Evolutionary conservation across 768 basidiomycete species (phyloP), one percentile per base, ranked within the genome.

Genomic region (Hericium coralloides): DNA sequence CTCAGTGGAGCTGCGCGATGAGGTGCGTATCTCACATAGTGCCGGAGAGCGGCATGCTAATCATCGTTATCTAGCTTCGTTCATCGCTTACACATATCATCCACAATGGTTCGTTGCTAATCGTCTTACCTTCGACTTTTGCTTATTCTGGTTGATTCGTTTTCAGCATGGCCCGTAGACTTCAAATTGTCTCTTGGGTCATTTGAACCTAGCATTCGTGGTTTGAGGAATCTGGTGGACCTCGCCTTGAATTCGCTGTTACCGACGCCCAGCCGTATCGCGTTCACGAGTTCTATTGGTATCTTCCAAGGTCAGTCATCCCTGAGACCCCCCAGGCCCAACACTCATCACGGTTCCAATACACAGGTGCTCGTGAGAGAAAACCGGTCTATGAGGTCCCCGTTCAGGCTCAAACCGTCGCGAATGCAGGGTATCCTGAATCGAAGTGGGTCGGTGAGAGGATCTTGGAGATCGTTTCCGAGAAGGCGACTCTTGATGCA

Each of bases 371-470:
- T 5, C 12, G 1, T 45, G 43, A n/a, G n/a, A 45, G 43, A 14
- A 22, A 45, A 22, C 3, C 17, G 12, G 4, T 45, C 43, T 45
- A n/a, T 17, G 43, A 17, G 43, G 43, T n/a, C 43, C 43, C 43
- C 15, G 43, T 22, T 9, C 31, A 31, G 10, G 4, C 31, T 31
- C 31, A 31, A 22, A 45, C 22, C 43, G 43, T 22, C 17, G 43
- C 22, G 1, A 14, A 2, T 1, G 52, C 56, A 2, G 66, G 66
- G 2, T 67, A 67, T 38, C 58, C 62, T 8, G 65, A 66, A 48
- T 61, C 64, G 17, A 69, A 69, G 47, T 66, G 60, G 59, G 23
- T 61, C 38, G 52, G 55, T 15, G 60, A 63, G 52, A 58, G 60
- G 31, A 45, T 45, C 2, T 14, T 45, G n/a, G n/a, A 45, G n/a